phyloP scores from a whole-genome alignment of 306 rosid genomes.

The Trifolium subterraneum region DNA sequence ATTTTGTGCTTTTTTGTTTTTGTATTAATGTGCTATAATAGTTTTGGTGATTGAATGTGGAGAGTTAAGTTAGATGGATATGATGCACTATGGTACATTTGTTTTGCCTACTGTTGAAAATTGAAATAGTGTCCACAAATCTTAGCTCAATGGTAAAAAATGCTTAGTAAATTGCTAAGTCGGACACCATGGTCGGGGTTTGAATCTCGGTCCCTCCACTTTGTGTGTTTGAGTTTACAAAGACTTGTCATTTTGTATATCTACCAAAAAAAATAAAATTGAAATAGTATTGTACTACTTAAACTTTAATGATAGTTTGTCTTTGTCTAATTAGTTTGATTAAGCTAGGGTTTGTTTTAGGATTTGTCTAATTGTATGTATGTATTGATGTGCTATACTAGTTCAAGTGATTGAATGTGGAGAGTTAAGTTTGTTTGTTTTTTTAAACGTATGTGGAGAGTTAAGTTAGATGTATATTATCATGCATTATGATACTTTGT shows the following conservation, averaged over 20 bases:
- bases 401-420: slow-evolving; percentile 10
- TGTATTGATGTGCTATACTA: neutral
- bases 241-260: no score
- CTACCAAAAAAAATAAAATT: no score
- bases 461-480: slow-evolving; percentile 19
- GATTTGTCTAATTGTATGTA: no score
- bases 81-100: neutral
- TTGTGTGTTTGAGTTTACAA: no score
- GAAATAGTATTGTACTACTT: neutral
- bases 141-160: no score
- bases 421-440: slow-evolving; percentile 19
- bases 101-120: neutral
- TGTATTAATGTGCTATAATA: neutral
- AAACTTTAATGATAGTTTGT: slow-evolving; percentile 19
- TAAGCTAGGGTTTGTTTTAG: slow-evolving; percentile 4
- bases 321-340: slow-evolving; percentile 6
- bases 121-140: neutral
- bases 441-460: neutral
- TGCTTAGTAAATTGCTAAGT: no score
- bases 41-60: slow-evolving; percentile 6
- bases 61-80: slow-evolving; percentile 21
- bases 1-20: slow-evolving; percentile 2
- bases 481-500: neutral
- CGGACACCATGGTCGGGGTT: no score
- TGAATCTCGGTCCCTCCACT: no score